Evolutionary conservation across 768 basidiomycete species (phyloP).

Genomic region (Leccinum uliginosum): DNA sequence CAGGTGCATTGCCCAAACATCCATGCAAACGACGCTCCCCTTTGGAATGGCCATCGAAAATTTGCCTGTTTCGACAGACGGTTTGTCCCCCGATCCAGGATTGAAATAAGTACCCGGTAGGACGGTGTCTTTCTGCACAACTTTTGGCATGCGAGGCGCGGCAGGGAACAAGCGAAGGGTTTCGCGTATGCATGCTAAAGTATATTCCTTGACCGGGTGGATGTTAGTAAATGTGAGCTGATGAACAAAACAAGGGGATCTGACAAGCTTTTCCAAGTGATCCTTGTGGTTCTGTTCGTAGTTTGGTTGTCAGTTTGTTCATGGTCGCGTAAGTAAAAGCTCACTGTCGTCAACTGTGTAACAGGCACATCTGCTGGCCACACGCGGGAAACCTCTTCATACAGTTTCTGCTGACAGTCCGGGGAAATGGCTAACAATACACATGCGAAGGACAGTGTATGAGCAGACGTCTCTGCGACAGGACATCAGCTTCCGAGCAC

Average conservation of each 20-base stretch:
- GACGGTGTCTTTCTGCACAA: conserved; percentile 32
- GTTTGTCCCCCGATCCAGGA: conserved; percentile 12
- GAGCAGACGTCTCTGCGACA: conserved; percentile 43
- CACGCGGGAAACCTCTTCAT: conserved; percentile 35
- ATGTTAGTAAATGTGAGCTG: not conserved
- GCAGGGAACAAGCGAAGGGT: conserved; percentile 42
- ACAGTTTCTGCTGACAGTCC: conserved; percentile 43
- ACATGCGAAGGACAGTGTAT: conserved; percentile 41
- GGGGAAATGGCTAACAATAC: conserved; percentile 47
- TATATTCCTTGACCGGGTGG: conserved; percentile 35
- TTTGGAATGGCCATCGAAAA: conserved; percentile 34
- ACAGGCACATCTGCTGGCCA: conserved; percentile 38
- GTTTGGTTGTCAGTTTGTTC: not conserved
- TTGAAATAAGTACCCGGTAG: conserved; percentile 34
- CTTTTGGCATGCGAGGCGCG: conserved; percentile 34
- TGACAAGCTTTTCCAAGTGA: conserved; percentile 35
- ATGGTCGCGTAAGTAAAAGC: not conserved
- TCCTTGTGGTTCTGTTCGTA: conserved; percentile 37
- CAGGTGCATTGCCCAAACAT: conserved; percentile 40
- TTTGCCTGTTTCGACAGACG: conserved; percentile 23
- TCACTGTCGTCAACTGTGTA: conserved; percentile 26
- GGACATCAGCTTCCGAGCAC: conserved; percentile 3
- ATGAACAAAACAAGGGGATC: not conserved
- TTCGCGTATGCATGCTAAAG: conserved; percentile 41
- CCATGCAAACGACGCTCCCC: conserved; percentile 38